Evolutionary conservation across 768 basidiomycete species (phyloP).

Genomic region (Amanita muscaria): DNA sequence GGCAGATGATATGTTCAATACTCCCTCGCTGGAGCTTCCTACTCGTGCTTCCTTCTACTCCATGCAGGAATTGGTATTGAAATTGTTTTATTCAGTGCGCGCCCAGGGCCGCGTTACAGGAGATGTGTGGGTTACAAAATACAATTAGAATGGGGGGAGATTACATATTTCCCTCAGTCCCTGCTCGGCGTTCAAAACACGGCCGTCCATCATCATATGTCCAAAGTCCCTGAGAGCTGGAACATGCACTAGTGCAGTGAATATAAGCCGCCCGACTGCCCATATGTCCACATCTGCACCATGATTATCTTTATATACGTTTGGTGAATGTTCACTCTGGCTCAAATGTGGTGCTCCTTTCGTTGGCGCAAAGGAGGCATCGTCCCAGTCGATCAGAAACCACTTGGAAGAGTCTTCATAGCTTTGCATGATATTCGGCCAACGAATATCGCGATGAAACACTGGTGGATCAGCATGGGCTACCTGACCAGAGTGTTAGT

Average conservation of each 20-base stretch:
- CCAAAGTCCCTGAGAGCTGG: background rate
- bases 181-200: too few species aligned
- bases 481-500: conserved; percentile 7
- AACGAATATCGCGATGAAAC: conserved; percentile 17
- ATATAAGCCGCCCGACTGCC: conserved; percentile 19
- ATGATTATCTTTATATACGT: conserved; percentile 19
- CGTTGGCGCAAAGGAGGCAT: conserved; percentile 17
- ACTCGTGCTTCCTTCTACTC: too few species aligned
- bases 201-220: background rate
- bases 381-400: conserved; percentile 25
- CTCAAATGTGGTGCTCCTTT: conserved; percentile 10
- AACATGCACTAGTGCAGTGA: background rate
- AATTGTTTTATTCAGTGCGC: too few species aligned
- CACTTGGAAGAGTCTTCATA: conserved; percentile 16
- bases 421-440: conserved; percentile 17
- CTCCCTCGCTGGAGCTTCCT: too few species aligned
- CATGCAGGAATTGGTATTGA: too few species aligned
- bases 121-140: too few species aligned
- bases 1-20: too few species aligned
- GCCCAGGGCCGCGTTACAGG: too few species aligned
- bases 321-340: conserved; percentile 14
- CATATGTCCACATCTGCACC: conserved; percentile 24
- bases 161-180: background rate
- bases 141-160: too few species aligned
- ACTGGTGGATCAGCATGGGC: conserved; percentile 10